Evolutionary conservation across 2,329 filamentous ascomycete genomes (phyloP).

Genomic region (Penicillium vulpinum): DNA sequence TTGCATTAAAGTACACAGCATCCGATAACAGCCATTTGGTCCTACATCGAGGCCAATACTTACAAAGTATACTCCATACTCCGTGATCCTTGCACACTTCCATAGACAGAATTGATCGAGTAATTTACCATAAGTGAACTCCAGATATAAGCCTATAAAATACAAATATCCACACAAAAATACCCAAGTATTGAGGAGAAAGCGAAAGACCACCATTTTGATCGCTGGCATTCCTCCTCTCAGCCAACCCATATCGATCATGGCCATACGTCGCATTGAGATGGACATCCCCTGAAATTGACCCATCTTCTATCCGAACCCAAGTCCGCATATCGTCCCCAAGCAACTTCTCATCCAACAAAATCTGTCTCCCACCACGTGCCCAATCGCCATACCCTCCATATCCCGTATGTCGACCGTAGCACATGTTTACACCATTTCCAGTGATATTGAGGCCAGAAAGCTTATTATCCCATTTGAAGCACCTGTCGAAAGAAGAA

Average conservation of each 20-base stretch:
- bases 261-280: conserved; percentile 62
- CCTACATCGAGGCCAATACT: not conserved
- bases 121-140: not conserved
- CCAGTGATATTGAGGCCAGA: conserved; percentile 38
- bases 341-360: conserved; percentile 48
- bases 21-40: not conserved
- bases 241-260: conserved; percentile 49
- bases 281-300: conserved; percentile 52
- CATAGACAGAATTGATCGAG: not conserved
- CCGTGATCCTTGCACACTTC: no score
- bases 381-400: conserved; percentile 68
- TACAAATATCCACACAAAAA: conserved; percentile 1
- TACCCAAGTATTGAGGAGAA: not conserved
- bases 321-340: conserved; percentile 56
- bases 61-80: no score
- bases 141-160: not conserved
- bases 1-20: no score
- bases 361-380: conserved; percentile 60
- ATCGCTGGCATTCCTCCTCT: not conserved
- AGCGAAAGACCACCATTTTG: not conserved
- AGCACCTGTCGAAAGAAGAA: conserved; percentile 31
- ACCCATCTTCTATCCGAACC: conserved; percentile 61
- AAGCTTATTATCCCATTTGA: conserved; percentile 39
- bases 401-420: conserved; percentile 67
- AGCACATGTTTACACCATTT: conserved; percentile 54